Percentiles rank a stretch among this genome's conserved stretches.
These are phyloP conservation scores for Aspergillus flavus DNA, from an alignment of 2,329 filamentous ascomycete genomes.

Conservation along the genomic window DNA sequence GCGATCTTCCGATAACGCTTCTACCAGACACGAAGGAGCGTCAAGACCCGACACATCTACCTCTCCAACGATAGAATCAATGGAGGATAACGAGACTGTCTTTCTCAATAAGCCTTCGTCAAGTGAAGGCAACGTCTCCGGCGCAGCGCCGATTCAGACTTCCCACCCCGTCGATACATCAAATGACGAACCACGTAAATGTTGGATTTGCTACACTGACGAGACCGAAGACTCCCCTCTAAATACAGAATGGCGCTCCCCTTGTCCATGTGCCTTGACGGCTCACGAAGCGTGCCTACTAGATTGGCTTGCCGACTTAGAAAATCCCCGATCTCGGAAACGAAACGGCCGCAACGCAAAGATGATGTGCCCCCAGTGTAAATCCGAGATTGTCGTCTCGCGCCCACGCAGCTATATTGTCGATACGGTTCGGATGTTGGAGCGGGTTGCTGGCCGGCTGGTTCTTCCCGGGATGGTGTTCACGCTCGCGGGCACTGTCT, in stretches of 20 bases:
- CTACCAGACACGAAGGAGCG: slow-evolving; percentile 19
- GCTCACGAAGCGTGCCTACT: slow-evolving; percentile 89
- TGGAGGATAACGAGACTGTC: slow-evolving; percentile 35
- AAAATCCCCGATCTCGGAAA: slow-evolving; percentile 60
- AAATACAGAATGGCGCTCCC: slow-evolving; percentile 74
- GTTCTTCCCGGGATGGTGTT: slow-evolving; percentile 66
- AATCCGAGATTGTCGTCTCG: slow-evolving; percentile 73
- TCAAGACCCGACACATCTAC: slow-evolving; percentile 7
- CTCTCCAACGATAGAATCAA: slow-evolving; percentile 17
- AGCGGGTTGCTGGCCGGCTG: slow-evolving; percentile 59
- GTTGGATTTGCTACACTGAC: slow-evolving; percentile 71
- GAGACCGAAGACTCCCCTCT: slow-evolving; percentile 63
- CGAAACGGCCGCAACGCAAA: slow-evolving; percentile 57
- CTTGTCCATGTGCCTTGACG: slow-evolving; percentile 86
- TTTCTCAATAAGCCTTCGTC: slow-evolving; percentile 30
- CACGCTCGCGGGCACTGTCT: slow-evolving; percentile 50
- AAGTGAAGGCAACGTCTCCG: slow-evolving; percentile 19
- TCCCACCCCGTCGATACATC: slow-evolving; percentile 18
- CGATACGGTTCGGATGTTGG: slow-evolving; percentile 62
- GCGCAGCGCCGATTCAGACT: slow-evolving; percentile 19
- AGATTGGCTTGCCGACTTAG: slow-evolving; percentile 90
- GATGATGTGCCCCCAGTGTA: slow-evolving; percentile 87
- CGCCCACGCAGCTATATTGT: slow-evolving; percentile 75
- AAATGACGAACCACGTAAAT: slow-evolving; percentile 52
- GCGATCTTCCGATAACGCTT: slow-evolving; percentile 29